Evolutionary conservation across 495 filamentous ascomycete genomes (phyloP), one percentile per base, ranked within the genome.

Genomic region (Penicillium robsamsonii): DNA sequence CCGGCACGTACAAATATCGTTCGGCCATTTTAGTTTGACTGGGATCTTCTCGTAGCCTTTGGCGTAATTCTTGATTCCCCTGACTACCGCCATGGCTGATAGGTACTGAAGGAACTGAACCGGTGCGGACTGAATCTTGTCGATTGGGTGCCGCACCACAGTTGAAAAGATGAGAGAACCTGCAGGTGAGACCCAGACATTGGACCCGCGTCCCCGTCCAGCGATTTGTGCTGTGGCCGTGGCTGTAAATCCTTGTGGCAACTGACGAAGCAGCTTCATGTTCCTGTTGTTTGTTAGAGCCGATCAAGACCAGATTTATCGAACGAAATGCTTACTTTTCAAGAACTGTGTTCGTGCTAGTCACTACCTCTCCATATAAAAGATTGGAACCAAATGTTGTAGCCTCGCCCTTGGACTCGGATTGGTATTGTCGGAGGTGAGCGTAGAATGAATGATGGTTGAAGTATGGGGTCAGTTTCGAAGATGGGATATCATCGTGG

Each of bases 71-170:
- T 90, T 86, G 63, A 97, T 85, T 0, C 90, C 94, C 53, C 90
- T 84, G 9, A 96, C 87, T 31, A 91, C 88, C n/a, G 94, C 95
- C 43, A 98, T 78, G 4, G 91, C 92, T 2, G 90, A 86, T 13
- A 98, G 79, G 63, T 98, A 97, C 65, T 98, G 94, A 42, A 97
- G 79, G 74, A 97, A 97, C 6, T 96, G 85, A 4, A 98, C 88
- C 2, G 95, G 93, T 0, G 94, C 89, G 1, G 81, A 81, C 5
- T 81, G 70, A 15, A 84, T 84, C 47, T 91, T 79, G 30, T 84
- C 77, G 31, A 89, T 83, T 8, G 87, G 79, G 72, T 97, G 95
- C 33, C 88, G 87, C 44, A 98, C 80, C 17, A 93, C 83, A 12
- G 87, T 90, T 8, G 90, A 95, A 75, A 94, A 92, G 62, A 97